phyloP scores from a whole-genome alignment of 352 stramenopile genomes.

The Pythium aphanidermatum region DNA sequence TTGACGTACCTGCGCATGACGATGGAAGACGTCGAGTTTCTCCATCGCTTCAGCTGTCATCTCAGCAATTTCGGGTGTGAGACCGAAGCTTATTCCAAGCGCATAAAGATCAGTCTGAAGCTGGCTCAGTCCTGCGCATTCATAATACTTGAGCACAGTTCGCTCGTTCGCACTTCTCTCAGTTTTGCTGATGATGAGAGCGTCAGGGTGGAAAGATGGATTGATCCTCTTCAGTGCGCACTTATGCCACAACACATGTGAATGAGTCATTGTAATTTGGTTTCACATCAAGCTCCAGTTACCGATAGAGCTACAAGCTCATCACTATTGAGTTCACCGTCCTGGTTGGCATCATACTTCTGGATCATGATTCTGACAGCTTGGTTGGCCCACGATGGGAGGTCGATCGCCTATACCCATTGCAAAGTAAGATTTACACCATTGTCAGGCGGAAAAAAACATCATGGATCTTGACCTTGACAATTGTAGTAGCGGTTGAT shows the following conservation, averaged over 20 bases:
- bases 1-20: conserved; percentile 23
- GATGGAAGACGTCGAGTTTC: conserved; percentile 17
- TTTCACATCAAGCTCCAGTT: neutral
- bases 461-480: neutral
- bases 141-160: conserved; percentile 27
- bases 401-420: too few species aligned
- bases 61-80: neutral
- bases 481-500: neutral
- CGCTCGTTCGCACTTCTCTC: neutral
- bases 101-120: conserved; percentile 32
- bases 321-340: conserved; percentile 9
- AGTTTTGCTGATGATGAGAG: too few species aligned
- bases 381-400: conserved; percentile 24
- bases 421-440: too few species aligned
- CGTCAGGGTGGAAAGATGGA: too few species aligned
- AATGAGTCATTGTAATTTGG: too few species aligned
- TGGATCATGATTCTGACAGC: conserved; percentile 35
- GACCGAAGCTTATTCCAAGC: conserved; percentile 42
- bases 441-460: too few species aligned
- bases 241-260: too few species aligned
- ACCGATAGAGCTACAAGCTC: conserved; percentile 22
- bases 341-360: conserved; percentile 5
- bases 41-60: conserved; percentile 20
- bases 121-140: conserved; percentile 11
- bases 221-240: too few species aligned